Conservation (phyloP, 2,329 filamentous ascomycete genomes). For the Phyllosticta citriasiana region DNA sequence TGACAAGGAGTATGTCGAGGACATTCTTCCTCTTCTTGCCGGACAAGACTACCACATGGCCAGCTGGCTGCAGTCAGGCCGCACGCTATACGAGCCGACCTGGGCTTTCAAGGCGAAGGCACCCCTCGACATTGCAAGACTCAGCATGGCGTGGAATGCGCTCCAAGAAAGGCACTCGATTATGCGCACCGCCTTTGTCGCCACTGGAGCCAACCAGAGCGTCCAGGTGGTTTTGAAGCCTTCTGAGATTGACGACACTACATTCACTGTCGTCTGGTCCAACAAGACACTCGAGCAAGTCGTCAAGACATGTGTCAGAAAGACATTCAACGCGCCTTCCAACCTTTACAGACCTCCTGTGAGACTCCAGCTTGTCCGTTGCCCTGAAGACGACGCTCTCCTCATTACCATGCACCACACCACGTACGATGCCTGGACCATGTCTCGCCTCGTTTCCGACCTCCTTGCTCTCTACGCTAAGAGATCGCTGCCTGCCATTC, state of each 20-base stretch:
- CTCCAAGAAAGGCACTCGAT: conserved; percentile 24
- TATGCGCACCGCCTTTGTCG: conserved; percentile 25
- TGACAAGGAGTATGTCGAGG: conserved; percentile 1
- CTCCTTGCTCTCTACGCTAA: conserved; percentile 20
- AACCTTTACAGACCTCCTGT: conserved; percentile 23
- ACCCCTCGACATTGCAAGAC: conserved; percentile 16
- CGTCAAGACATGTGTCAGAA: conserved; percentile 15
- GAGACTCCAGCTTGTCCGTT: conserved; percentile 19
- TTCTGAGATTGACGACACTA: conserved; percentile 10
- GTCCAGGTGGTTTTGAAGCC: conserved; percentile 24
- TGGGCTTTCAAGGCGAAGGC: conserved; percentile 6
- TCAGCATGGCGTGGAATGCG: conserved; percentile 21
- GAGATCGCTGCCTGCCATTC: not conserved
- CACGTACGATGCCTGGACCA: conserved; percentile 28
- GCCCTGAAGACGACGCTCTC: conserved; percentile 20
- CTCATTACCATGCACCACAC: conserved; percentile 26
- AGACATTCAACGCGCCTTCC: conserved; percentile 19
- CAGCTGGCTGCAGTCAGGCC: conserved; percentile 4
- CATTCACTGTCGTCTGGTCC: conserved; percentile 17
- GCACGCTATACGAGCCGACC: conserved; percentile 8
- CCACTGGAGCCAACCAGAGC: conserved; percentile 16
- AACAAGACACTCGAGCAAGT: conserved; percentile 11
- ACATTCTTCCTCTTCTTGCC: conserved; percentile 4
- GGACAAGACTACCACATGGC: conserved; percentile 9
- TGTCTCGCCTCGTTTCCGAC: conserved; percentile 23